Conservation (phyloP, 805 yeast species). For the Metschnikowia borealis region DNA sequence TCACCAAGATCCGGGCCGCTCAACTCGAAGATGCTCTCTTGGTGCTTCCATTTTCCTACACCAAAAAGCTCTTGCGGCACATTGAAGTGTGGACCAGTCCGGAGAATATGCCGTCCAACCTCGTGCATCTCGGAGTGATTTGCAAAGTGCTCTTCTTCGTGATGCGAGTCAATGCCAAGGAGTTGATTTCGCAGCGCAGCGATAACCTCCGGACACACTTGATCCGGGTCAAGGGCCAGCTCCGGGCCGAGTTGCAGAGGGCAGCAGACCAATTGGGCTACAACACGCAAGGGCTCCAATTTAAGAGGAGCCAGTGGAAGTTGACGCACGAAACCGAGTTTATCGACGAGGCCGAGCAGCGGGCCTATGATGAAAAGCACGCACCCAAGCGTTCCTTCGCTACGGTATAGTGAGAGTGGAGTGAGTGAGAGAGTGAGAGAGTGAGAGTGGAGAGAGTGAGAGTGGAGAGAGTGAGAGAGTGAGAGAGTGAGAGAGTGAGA, state of each 20-base stretch:
- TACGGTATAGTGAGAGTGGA: constrained; percentile 45
- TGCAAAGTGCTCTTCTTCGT: constrained; percentile 76
- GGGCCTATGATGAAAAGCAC: constrained; percentile 47
- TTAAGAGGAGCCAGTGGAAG: constrained; percentile 74
- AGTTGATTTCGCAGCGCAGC: constrained; percentile 68
- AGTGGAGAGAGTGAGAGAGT: too few relatives aligned
- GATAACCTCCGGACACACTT: constrained; percentile 61
- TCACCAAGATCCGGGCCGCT: constrained; percentile 69
- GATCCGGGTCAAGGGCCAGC: constrained; percentile 54
- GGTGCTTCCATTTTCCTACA: constrained; percentile 85
- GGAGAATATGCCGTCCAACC: constrained; percentile 35
- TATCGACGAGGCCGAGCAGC: constrained; percentile 61
- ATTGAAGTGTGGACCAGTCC: constrained; percentile 68
- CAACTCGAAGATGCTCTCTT: constrained; percentile 91
- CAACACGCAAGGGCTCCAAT: constrained; percentile 79
- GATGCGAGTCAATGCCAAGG: constrained; percentile 70
- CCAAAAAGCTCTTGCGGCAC: constrained; percentile 64
- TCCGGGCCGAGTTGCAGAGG: constrained; percentile 52
- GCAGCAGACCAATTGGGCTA: constrained; percentile 67
- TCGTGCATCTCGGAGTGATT: constrained; percentile 56
- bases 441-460: too few relatives aligned
- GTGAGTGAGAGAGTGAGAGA: too few relatives aligned
- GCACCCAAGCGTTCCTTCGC: constrained; percentile 74
- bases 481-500: too few relatives aligned
- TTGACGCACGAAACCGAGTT: constrained; percentile 69